These are phyloP conservation scores for Tricharina praecox DNA, from an alignment of 495 filamentous ascomycete species.

Conservation along the genomic window DNA sequence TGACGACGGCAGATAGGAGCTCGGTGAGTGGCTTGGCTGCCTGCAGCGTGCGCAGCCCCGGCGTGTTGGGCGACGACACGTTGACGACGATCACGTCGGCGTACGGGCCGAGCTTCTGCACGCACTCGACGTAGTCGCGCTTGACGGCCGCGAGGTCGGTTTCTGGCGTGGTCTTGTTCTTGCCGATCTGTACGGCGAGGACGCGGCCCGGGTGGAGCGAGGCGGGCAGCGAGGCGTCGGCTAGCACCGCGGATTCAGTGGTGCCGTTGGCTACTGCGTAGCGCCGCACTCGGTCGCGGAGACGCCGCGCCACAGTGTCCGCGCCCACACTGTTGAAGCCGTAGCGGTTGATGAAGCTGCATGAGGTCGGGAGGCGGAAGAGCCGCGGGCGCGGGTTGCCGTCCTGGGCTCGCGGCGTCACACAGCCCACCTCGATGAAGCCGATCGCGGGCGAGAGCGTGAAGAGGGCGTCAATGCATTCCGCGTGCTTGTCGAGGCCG, in stretches of 20 bases:
- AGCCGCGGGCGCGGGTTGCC: constrained; percentile 79
- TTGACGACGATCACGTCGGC: constrained; percentile 93
- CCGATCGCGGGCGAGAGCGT: constrained; percentile 55
- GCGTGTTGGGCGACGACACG: constrained; percentile 90
- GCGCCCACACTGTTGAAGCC: constrained; percentile 84
- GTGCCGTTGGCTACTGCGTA: constrained; percentile 56
- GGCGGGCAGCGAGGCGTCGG: constrained; percentile 54
- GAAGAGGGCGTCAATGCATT: constrained; percentile 67
- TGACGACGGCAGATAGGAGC: constrained; percentile 66
- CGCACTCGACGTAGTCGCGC: constrained; percentile 72
- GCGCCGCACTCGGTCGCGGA: constrained; percentile 59
- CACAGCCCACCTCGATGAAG: constrained; percentile 72
- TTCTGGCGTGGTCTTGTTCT: constrained; percentile 81
- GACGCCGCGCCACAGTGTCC: constrained; percentile 60
- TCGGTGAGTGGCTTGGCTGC: constrained; percentile 59
- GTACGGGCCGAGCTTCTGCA: constrained; percentile 61
- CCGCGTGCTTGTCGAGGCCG: constrained; percentile 84
- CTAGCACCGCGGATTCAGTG: constrained; percentile 52
- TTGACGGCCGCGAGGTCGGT: constrained; percentile 67
- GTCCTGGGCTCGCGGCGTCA: constrained; percentile 65
- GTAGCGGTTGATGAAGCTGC: constrained; percentile 86
- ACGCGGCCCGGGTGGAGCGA: constrained; percentile 56
- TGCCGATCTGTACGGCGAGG: constrained; percentile 87
- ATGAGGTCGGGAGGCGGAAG: constrained; percentile 63
- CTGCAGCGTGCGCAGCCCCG: constrained; percentile 72